Evolutionary conservation across 2,329 filamentous ascomycete genomes (phyloP), one percentile per base, ranked within the genome.

Genomic region (Monilinia vaccinii-corymbosi): DNA sequence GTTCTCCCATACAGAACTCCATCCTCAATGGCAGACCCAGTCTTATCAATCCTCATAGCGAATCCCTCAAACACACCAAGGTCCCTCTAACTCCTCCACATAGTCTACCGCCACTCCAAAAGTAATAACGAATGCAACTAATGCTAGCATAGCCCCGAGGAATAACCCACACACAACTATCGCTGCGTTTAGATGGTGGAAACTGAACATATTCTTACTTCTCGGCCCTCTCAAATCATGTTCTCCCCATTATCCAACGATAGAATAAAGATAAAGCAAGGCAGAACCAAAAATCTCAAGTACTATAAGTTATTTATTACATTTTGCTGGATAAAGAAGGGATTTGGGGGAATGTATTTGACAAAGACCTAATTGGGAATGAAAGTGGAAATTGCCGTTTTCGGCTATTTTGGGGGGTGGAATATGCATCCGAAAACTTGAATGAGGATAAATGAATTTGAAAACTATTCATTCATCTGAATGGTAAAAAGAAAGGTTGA

Each of bases 101-200:
- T 44, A 23, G 23, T 58, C 56, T 7, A 58, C 46, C 36, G 56
- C 56, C 25, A 58, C 16, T 21, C 56, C 31, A 58, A 58, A 58
- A 4, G 46, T 52, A 51, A 58, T 3, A n/a, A 58, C 25, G 28
- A 58, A 58, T 7, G 16, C 25, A 23, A 58, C 51, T 1, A 58
- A 9, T 13, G 56, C 56, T 46, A 58, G 10, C 10, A 58, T 51
- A 44, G 51, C 28, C 14, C 56, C 56, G 16, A 58, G 21, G 21
- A 58, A 58, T 2, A 58, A 52, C 14, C 56, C 56, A 42, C 56
- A 58, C 10, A 58, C 46, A 34, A 58, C 47, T 23, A 46, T 42
- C n/a, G 56, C 56, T 38, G 36, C 36, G 34, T 38, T 31, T 18
- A 51, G 18, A 51, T 58, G 56, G 42, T 58, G 56, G 16, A 58